phyloP scores from a whole-genome alignment of 2,329 filamentous ascomycete species.

The Epichloe festucae region DNA sequence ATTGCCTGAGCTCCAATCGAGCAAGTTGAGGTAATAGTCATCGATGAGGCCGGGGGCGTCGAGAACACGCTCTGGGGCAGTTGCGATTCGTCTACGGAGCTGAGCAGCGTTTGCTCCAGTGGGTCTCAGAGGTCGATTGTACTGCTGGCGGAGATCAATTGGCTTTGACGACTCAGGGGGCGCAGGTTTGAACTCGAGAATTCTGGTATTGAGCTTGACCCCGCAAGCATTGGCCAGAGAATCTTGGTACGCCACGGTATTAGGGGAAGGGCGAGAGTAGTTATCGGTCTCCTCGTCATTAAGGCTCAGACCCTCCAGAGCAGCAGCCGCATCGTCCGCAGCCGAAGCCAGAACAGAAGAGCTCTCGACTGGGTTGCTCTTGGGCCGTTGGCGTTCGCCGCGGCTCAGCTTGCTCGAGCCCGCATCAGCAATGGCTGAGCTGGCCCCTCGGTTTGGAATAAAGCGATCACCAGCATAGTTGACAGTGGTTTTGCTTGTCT shows the following conservation, averaged over 20 bases:
- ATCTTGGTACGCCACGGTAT: slow-evolving; percentile 82
- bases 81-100: slow-evolving; percentile 82
- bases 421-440: slow-evolving; percentile 72
- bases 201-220: slow-evolving; percentile 84
- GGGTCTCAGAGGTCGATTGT: slow-evolving; percentile 88
- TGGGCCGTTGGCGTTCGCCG: slow-evolving; percentile 57
- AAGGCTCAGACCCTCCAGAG: slow-evolving; percentile 67
- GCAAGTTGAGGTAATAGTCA: slow-evolving; percentile 97
- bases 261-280: slow-evolving; percentile 70
- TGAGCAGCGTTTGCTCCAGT: slow-evolving; percentile 63
- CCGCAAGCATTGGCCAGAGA: slow-evolving; percentile 84
- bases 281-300: slow-evolving; percentile 54
- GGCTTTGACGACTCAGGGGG: slow-evolving; percentile 98
- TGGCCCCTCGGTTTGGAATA: slow-evolving; percentile 85
- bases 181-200: slow-evolving; percentile 95
- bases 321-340: slow-evolving; percentile 66
- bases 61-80: slow-evolving; percentile 87
- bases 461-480: slow-evolving; percentile 81
- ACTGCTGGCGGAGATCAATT: slow-evolving; percentile 92
- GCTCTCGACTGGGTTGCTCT: slow-evolving; percentile 55
- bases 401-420: slow-evolving; percentile 73
- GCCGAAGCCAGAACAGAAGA: slow-evolving; percentile 67
- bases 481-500: slow-evolving; percentile 64
- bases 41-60: slow-evolving; percentile 93
- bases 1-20: slow-evolving; percentile 97